A percentile compares a stretch with the other conserved stretches of the same genome.
Conservation (phyloP, 148 eudicot species). For the Rhododendron ferrugineum region DNA sequence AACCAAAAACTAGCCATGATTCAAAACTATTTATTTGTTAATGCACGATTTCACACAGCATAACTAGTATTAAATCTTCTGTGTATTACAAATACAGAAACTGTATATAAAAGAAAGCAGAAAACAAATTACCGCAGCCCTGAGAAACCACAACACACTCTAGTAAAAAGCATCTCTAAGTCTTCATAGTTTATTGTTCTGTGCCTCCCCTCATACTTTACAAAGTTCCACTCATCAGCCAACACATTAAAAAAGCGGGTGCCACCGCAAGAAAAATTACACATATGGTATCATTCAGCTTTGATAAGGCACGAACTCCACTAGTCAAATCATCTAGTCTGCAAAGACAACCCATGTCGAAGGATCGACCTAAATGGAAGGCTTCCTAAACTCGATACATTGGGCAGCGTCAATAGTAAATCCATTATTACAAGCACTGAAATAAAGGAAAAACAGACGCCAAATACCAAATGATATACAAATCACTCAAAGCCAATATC, state of each 20-base stretch:
- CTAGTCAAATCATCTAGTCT: neutral
- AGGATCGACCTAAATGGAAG: neutral
- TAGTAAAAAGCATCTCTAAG: neutral
- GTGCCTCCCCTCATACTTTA: neutral
- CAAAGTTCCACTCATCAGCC: neutral
- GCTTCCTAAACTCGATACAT: neutral
- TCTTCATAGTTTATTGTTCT: neutral
- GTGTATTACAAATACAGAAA: neutral
- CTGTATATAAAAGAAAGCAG: neutral
- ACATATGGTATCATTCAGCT: neutral
- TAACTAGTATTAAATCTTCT: neutral
- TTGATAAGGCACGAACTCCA: neutral
- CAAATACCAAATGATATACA: neutral
- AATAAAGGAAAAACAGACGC: neutral
- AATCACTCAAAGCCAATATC: neutral
- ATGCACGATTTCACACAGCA: neutral
- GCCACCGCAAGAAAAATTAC: neutral
- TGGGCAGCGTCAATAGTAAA: neutral
- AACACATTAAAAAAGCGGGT: neutral
- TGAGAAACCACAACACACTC: neutral
- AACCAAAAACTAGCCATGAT: constrained; percentile 12
- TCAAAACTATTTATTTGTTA: neutral
- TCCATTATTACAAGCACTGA: neutral
- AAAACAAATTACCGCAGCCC: neutral
- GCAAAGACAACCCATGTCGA: neutral